Evolutionary conservation across 306 rosid genomes (phyloP), one percentile per base, ranked within the genome.

Genomic region (Fragaria nilgerrensis): DNA sequence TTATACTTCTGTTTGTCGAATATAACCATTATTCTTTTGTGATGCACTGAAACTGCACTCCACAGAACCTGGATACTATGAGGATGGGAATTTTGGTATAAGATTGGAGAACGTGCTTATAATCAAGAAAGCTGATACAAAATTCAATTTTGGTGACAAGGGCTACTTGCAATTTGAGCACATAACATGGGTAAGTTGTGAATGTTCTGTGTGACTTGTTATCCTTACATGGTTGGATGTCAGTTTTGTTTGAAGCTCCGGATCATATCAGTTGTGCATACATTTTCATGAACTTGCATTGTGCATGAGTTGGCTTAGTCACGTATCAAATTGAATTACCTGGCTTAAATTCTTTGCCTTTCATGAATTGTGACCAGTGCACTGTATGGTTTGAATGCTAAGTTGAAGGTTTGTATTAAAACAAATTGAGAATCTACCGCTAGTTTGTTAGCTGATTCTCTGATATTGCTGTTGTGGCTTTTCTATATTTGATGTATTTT

Each of bases 61-160:
- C 79, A 41, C 83, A 96, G 99, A 96, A 86, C 99, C 99, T 67
- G 99, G 99, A 74, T 96, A 92, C 80, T 96, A 96, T 4, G 99
- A 96, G 86, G 99, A 96, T 44, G 98, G 98, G 37, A 80, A 62
- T 23, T 96, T 96, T 29, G 99, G 99, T 72, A 96, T 96, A 79
- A 86, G 99, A 87, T 86, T 96, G 91, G 99, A 96, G 94, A 96
- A 96, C 62, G 99, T 96, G 84, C 99, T 96, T 69, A 52, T 92
- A 63, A 82, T 96, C 82, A 86, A 92, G 39, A 88, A 91, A 76
- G 99, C 98, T 58, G 85, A 83, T 79, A 91, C 98, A 66, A 77
- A 88, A 77, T 96, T 87, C 79, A 92, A 96, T 78, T 96, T 96
- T 58, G 99, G 97, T 37, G 94, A 87, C 81, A 96, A 89, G 78